phyloP scores from a whole-genome alignment of 1,139 yeast species.

The Yamadazyma mexicana region DNA sequence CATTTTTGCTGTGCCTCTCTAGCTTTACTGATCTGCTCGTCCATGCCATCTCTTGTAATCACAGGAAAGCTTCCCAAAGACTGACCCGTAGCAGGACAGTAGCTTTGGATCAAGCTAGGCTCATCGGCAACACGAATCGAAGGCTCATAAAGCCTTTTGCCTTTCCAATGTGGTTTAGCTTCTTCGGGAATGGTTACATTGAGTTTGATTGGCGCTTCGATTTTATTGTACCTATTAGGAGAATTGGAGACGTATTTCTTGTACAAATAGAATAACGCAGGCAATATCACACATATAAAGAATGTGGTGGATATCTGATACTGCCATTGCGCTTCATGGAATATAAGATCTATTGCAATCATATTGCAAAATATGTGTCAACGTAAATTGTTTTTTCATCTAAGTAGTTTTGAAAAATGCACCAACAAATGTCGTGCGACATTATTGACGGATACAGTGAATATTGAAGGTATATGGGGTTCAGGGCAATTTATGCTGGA shows the following conservation, averaged over 20 bases:
- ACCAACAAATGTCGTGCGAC: too few species aligned
- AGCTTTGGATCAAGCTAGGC: slow-evolving; percentile 70
- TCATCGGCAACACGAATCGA: slow-evolving; percentile 55
- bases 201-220: slow-evolving; percentile 50
- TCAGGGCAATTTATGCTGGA: background rate
- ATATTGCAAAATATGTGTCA: slow-evolving; percentile 16
- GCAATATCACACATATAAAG: slow-evolving; percentile 42
- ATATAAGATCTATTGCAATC: slow-evolving; percentile 48
- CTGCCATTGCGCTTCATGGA: slow-evolving; percentile 48
- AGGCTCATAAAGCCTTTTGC: slow-evolving; percentile 68
- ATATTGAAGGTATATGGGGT: background rate
- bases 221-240: slow-evolving; percentile 44
- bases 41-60: slow-evolving; percentile 67
- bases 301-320: slow-evolving; percentile 50
- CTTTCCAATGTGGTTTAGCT: slow-evolving; percentile 92
- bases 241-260: slow-evolving; percentile 37
- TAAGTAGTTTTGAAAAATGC: background rate
- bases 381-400: background rate
- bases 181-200: slow-evolving; percentile 71
- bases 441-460: too few species aligned
- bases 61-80: slow-evolving; percentile 71
- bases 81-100: slow-evolving; percentile 97
- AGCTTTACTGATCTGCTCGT: slow-evolving; percentile 57
- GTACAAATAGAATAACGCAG: slow-evolving; percentile 38
- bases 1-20: slow-evolving; percentile 60